These are phyloP conservation scores for Colletotrichum zoysiae DNA, from an alignment of 2,329 filamentous ascomycete genomes.

Conservation along the genomic window DNA sequence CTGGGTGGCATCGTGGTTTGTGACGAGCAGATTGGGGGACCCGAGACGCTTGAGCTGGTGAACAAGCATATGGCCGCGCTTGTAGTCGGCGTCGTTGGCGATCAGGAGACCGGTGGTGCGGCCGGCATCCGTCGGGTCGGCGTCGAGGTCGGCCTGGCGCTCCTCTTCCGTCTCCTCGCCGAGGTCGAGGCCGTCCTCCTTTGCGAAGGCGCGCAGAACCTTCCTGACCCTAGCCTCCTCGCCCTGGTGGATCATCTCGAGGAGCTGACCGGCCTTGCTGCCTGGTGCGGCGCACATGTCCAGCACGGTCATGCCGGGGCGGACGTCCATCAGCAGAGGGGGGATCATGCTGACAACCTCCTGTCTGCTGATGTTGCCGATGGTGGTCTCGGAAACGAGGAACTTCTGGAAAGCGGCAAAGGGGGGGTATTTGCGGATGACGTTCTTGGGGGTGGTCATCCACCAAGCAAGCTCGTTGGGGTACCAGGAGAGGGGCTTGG, in stretches of 20 bases:
- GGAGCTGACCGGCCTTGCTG: slow-evolving; percentile 94
- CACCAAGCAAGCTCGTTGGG: slow-evolving; percentile 95
- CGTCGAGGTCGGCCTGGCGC: slow-evolving; percentile 64
- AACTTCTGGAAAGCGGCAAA: slow-evolving; percentile 98
- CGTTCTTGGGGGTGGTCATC: slow-evolving; percentile 98
- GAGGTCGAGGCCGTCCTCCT: slow-evolving; percentile 69
- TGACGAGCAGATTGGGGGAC: slow-evolving; percentile 96
- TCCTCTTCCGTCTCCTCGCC: slow-evolving; percentile 62
- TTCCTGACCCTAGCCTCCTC: slow-evolving; percentile 88
- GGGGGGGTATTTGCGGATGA: slow-evolving; percentile 91
- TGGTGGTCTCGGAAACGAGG: slow-evolving; percentile 94
- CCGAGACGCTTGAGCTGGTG: slow-evolving; percentile 98
- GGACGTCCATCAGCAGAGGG: slow-evolving; percentile 90
- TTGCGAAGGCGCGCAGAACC: slow-evolving; percentile 73
- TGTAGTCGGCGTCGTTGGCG: slow-evolving; percentile 97
- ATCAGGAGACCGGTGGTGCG: slow-evolving; percentile 91
- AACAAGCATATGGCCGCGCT: slow-evolving; percentile 95
- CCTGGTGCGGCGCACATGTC: slow-evolving; percentile 97
- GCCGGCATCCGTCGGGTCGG: slow-evolving; percentile 79
- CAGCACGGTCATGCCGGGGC: slow-evolving; percentile 90
- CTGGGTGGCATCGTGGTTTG: slow-evolving; percentile 96
- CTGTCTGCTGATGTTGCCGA: slow-evolving; percentile 97
- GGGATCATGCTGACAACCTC: slow-evolving; percentile 99
- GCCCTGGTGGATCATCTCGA: slow-evolving; percentile 93
- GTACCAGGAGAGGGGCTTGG: slow-evolving; percentile 88